phyloP scores from a whole-genome alignment of 495 filamentous ascomycete species.

The Mytilinidion resinicola region DNA sequence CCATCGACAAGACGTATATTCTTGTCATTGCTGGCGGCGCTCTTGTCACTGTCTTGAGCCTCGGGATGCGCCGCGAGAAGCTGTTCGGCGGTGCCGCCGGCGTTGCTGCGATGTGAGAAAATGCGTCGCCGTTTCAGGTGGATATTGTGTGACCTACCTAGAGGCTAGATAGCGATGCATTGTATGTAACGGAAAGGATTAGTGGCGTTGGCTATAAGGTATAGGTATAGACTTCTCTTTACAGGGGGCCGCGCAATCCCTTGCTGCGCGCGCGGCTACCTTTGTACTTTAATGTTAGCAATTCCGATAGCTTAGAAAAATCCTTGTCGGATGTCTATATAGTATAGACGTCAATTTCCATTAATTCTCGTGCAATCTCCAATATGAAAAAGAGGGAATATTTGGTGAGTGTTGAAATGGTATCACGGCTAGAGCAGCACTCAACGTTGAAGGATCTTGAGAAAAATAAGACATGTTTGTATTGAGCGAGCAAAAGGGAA shows the following conservation, averaged over 20 bases:
- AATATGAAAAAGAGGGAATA: too few species aligned
- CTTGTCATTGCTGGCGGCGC: slow-evolving; percentile 46
- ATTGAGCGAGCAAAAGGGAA: neutral
- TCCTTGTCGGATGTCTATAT: too few species aligned
- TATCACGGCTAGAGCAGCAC: neutral
- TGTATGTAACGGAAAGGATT: too few species aligned
- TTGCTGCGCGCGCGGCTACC: neutral
- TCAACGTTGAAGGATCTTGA: neutral
- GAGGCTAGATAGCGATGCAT: too few species aligned
- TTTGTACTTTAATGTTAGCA: neutral
- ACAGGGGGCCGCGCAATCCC: neutral
- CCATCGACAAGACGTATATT: slow-evolving; percentile 48
- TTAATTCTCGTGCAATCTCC: too few species aligned
- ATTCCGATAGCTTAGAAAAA: too few species aligned
- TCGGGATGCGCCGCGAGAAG: slow-evolving; percentile 51
- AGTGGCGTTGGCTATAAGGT: too few species aligned
- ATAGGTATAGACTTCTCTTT: too few species aligned
- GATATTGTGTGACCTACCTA: too few species aligned
- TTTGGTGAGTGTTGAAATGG: neutral
- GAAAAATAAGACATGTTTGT: neutral
- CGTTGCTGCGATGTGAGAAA: neutral
- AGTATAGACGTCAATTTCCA: too few species aligned
- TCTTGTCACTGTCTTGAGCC: slow-evolving; percentile 39
- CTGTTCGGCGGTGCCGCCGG: slow-evolving; percentile 34
- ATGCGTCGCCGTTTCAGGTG: too few species aligned